Evolutionary conservation across 768 basidiomycete species (phyloP).

Genomic region (Artomyces pyxidatus): DNA sequence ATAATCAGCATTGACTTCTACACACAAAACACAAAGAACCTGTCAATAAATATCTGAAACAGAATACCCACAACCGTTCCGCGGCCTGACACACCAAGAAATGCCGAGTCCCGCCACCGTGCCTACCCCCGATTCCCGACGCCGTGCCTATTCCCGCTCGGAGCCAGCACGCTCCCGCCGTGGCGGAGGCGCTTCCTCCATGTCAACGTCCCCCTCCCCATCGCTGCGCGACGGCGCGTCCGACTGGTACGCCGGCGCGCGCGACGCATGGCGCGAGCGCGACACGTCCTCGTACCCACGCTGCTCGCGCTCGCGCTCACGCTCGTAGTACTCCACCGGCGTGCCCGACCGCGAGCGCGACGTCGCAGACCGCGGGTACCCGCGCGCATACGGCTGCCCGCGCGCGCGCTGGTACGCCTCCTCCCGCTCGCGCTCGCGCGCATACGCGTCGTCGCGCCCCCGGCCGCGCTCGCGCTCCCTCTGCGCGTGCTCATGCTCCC

Average conservation of each 20-base stretch:
- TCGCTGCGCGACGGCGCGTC: constrained; percentile 5
- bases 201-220: constrained; percentile 10
- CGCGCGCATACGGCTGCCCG: constrained; percentile 11
- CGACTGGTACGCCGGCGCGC: neutral
- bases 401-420: constrained; percentile 15
- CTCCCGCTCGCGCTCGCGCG: constrained; percentile 19
- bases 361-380: constrained; percentile 9
- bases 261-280: no score
- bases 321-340: constrained; percentile 5
- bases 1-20: no score
- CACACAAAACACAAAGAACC: no score
- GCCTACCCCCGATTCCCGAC: no score
- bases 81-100: no score
- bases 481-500: constrained; percentile 20
- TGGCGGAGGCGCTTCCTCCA: constrained; percentile 9
- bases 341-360: constrained; percentile 15
- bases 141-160: no score
- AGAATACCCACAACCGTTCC: no score
- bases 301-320: constrained; percentile 2
- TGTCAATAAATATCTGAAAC: no score
- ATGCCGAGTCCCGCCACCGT: no score
- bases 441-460: constrained; percentile 4
- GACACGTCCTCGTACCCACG: constrained; percentile 5
- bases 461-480: constrained; percentile 30
- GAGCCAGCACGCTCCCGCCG: no score